Conservation (phyloP, 2,329 filamentous ascomycete species). For the Aschersonia sp. region DNA sequence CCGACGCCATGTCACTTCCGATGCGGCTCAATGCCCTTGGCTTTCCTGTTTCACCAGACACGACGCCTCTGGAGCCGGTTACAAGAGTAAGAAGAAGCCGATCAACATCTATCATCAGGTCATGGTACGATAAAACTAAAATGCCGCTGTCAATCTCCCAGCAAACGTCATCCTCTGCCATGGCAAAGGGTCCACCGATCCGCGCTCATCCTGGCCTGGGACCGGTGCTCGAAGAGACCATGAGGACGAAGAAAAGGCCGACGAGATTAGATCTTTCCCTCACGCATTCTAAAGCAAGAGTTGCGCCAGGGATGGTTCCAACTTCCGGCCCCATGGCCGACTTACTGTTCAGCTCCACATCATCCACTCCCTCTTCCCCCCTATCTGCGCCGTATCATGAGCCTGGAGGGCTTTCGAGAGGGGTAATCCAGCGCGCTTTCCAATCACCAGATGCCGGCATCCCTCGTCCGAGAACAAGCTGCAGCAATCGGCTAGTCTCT, state of each 20-base stretch:
- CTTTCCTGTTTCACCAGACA: slow-evolving; percentile 5
- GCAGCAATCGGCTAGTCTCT: slow-evolving; percentile 9
- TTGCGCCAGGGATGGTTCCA: background rate
- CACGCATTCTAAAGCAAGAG: background rate
- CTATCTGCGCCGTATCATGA: slow-evolving; percentile 10
- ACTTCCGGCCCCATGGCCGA: background rate
- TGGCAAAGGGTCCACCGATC: slow-evolving; percentile 37
- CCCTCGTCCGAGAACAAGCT: slow-evolving; percentile 11
- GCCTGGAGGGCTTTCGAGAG: slow-evolving; percentile 16
- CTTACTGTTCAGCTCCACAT: slow-evolving; percentile 4
- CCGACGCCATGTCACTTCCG: slow-evolving; percentile 25
- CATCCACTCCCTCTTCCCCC: slow-evolving; percentile 20
- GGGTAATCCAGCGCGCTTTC: slow-evolving; percentile 22
- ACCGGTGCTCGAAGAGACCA: slow-evolving; percentile 19
- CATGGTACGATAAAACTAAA: slow-evolving; percentile 42
- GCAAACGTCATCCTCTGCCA: slow-evolving; percentile 42
- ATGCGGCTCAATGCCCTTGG: slow-evolving; percentile 7
- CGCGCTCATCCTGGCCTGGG: slow-evolving; percentile 33
- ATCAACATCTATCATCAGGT: slow-evolving; percentile 40
- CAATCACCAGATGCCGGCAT: slow-evolving; percentile 9
- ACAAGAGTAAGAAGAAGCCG: slow-evolving; percentile 30
- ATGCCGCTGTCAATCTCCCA: slow-evolving; percentile 42
- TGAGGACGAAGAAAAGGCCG: slow-evolving; percentile 25
- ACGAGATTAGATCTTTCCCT: slow-evolving; percentile 33
- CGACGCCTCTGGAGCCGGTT: slow-evolving; percentile 22